These are phyloP conservation scores for Neoboletus magnificus DNA, from an alignment of 768 basidiomycete species.

Conservation along the genomic window DNA sequence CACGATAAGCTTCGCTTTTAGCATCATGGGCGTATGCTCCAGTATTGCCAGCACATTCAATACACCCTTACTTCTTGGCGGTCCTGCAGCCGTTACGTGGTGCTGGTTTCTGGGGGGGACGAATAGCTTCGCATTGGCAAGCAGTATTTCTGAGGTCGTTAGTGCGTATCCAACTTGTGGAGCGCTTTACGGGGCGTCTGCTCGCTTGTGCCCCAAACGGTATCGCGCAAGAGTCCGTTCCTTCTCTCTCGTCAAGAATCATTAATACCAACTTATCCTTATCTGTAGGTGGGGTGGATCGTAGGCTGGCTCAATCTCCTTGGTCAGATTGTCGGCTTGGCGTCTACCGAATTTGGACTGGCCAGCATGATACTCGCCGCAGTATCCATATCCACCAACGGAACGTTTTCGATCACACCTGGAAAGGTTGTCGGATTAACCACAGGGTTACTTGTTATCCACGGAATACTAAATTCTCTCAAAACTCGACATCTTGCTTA, in stretches of 20 bases:
- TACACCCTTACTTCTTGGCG: conserved; percentile 36
- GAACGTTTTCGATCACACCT: conserved; percentile 33
- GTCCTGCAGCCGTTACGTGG: conserved; percentile 37
- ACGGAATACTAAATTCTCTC: conserved; percentile 45
- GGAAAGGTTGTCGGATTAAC: conserved; percentile 43
- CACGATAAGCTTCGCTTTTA: conserved; percentile 33
- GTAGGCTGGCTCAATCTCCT: conserved; percentile 34
- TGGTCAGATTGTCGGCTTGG: conserved; percentile 25
- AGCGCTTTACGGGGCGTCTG: conserved; percentile 66
- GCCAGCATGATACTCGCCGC: conserved; percentile 32
- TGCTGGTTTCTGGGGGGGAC: conserved; percentile 32
- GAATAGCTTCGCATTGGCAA: conserved; percentile 30
- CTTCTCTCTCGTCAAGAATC: background rate
- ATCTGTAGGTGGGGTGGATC: conserved; percentile 26
- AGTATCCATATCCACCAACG: conserved; percentile 25
- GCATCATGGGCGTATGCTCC: conserved; percentile 37
- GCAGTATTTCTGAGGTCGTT: conserved; percentile 31
- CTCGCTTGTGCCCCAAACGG: conserved; percentile 61
- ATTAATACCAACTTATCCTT: background rate
- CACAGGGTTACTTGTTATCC: conserved; percentile 37
- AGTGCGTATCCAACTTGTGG: conserved; percentile 33
- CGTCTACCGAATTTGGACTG: conserved; percentile 39
- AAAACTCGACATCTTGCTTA: conserved; percentile 36
- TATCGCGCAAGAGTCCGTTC: conserved; percentile 57
- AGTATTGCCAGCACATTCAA: conserved; percentile 39